phyloP scores from a whole-genome alignment of 1,284 basidiomycete species.

The Apiotrichum siamense region DNA sequence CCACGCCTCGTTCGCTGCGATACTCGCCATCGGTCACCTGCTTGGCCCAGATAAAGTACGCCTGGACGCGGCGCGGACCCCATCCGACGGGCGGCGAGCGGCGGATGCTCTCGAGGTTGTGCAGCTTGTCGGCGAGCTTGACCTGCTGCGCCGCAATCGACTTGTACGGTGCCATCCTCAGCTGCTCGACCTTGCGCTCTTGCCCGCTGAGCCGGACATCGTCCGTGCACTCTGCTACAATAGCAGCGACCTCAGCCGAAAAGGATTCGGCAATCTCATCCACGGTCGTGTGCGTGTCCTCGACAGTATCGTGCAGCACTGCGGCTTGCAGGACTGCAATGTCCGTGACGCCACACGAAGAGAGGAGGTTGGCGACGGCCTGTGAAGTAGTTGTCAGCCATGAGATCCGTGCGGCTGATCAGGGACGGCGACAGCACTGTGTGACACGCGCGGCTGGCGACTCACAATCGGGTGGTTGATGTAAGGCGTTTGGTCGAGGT shows the following conservation, averaged over 20 bases:
- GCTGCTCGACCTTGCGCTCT: conserved; percentile 44
- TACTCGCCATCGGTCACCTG: conserved; percentile 44
- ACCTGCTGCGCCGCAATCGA: conserved; percentile 46
- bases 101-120: conserved; percentile 46
- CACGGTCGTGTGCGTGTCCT: conserved; percentile 46
- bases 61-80: conserved; percentile 40
- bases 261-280: conserved; percentile 39
- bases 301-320: conserved; percentile 48
- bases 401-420: not conserved
- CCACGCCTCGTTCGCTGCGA: not conserved
- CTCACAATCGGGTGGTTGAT: conserved; percentile 46
- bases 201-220: conserved; percentile 28
- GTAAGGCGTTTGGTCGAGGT: conserved; percentile 46
- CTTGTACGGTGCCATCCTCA: conserved; percentile 40
- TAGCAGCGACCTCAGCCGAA: conserved; percentile 41
- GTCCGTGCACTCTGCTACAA: conserved; percentile 47
- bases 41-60: conserved; percentile 48
- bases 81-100: conserved; percentile 44
- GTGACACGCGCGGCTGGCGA: no score
- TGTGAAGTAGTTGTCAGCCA: conserved; percentile 8
- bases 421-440: not conserved
- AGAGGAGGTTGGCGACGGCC: conserved; percentile 44
- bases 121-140: conserved; percentile 48
- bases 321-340: conserved; percentile 45
- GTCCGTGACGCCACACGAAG: conserved; percentile 41